These are phyloP conservation scores for Leptoxyphium fumago DNA, from an alignment of 2,329 filamentous ascomycete genomes.

Conservation along the genomic window DNA sequence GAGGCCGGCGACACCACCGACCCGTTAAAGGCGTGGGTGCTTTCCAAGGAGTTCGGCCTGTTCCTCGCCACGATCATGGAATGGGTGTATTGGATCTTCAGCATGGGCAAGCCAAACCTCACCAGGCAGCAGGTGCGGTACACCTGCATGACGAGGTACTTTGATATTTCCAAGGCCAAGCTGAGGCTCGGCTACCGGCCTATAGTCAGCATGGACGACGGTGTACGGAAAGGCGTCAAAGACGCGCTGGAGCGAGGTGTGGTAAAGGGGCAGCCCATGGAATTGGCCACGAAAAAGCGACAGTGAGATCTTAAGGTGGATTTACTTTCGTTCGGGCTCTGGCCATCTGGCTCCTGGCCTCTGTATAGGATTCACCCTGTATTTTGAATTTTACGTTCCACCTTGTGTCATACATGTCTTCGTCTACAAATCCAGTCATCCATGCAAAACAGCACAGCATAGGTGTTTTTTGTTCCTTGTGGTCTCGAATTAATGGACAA, in stretches of 20 bases:
- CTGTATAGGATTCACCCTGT: too few species aligned
- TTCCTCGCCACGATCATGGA: conserved; percentile 30
- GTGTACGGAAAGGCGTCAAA: conserved; percentile 32
- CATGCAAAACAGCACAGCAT: too few species aligned
- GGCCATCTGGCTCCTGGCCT: too few species aligned
- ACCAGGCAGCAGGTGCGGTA: conserved; percentile 41
- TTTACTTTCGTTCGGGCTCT: too few species aligned
- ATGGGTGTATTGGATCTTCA: conserved; percentile 28
- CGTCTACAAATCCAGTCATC: too few species aligned
- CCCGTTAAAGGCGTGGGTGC: conserved; percentile 26
- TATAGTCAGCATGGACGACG: conserved; percentile 51
- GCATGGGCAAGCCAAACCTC: conserved; percentile 30
- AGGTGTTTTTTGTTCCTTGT: too few species aligned
- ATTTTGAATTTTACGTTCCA: too few species aligned
- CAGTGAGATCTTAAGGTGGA: not conserved
- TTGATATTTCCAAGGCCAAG: conserved; percentile 63
- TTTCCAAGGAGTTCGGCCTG: conserved; percentile 27
- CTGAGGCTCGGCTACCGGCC: conserved; percentile 54
- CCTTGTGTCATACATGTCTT: too few species aligned
- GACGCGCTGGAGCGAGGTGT: conserved; percentile 24
- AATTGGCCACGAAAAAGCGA: conserved; percentile 9
- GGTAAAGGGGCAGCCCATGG: conserved; percentile 18
- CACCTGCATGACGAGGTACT: conserved; percentile 63
- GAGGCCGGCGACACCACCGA: conserved; percentile 26
- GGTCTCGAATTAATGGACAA: too few species aligned